Evolutionary conservation across 768 basidiomycete genomes (phyloP).

Genomic region (Paxillus rubicundulus): DNA sequence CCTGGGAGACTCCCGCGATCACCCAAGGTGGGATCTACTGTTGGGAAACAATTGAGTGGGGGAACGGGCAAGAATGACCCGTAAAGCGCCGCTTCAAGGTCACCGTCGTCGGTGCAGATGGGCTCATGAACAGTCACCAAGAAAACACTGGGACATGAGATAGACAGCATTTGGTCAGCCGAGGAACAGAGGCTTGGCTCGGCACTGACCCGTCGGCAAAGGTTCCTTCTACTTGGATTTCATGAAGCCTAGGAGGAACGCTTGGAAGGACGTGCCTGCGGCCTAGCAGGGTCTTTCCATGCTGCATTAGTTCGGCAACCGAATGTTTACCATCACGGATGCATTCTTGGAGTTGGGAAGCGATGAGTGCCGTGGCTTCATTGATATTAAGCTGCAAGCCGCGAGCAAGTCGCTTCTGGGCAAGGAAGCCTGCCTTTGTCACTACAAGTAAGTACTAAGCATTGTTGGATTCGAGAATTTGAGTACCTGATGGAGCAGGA

Average conservation of each 20-base stretch:
- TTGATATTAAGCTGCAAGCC: constrained; percentile 83
- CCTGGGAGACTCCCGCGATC: constrained; percentile 63
- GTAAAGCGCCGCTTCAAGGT: constrained; percentile 83
- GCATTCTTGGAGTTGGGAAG: constrained; percentile 88
- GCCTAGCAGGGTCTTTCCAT: constrained; percentile 87
- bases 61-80: constrained; percentile 92
- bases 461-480: background rate
- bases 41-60: constrained; percentile 59
- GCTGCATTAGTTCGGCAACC: constrained; percentile 90
- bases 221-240: constrained; percentile 94
- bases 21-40: constrained; percentile 47
- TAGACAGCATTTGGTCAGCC: background rate
- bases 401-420: constrained; percentile 93
- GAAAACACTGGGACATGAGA: constrained; percentile 51
- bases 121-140: constrained; percentile 98
- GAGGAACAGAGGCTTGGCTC: background rate
- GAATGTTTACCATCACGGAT: constrained; percentile 88
- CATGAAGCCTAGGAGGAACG: constrained; percentile 50
- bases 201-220: constrained; percentile 74
- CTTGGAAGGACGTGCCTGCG: constrained; percentile 84
- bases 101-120: constrained; percentile 77
- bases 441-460: background rate
- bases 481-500: constrained; percentile 66
- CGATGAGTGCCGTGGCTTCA: constrained; percentile 88
- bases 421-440: constrained; percentile 77